Evolutionary conservation across 352 stramenopile genomes (phyloP).

Genomic region (Phytophthora hibernalis): DNA sequence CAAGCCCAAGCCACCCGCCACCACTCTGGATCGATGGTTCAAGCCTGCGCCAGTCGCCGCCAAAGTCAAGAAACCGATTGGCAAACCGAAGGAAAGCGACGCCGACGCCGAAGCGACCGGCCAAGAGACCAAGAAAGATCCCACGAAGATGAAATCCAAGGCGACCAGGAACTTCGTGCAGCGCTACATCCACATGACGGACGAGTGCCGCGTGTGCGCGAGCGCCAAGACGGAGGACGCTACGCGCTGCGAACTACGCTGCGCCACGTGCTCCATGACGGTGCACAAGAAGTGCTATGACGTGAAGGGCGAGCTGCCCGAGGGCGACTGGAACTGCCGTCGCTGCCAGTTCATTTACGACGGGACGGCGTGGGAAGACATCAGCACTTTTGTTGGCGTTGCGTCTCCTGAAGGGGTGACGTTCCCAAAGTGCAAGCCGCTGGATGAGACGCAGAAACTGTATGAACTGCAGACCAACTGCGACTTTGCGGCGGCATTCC

Average conservation of each 20-base stretch:
- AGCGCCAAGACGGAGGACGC: slow-evolving; percentile 55
- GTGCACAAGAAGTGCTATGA: slow-evolving; percentile 79
- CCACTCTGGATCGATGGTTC: slow-evolving; percentile 72
- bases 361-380: slow-evolving; percentile 33
- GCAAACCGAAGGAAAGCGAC: slow-evolving; percentile 6
- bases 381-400: slow-evolving; percentile 26
- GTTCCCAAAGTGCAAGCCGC: slow-evolving; percentile 48
- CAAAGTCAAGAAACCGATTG: slow-evolving; percentile 21
- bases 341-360: slow-evolving; percentile 64
- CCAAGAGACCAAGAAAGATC: slow-evolving; percentile 1
- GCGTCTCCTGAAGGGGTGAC: slow-evolving; percentile 21
- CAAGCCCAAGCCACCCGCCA: slow-evolving; percentile 43
- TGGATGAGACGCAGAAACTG: slow-evolving; percentile 40
- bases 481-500: slow-evolving; percentile 67
- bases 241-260: slow-evolving; percentile 68
- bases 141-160: slow-evolving; percentile 27
- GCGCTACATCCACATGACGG: slow-evolving; percentile 73
- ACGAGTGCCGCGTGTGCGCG: slow-evolving; percentile 74
- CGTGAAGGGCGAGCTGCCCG: slow-evolving; percentile 47
- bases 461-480: slow-evolving; percentile 48
- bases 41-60: slow-evolving; percentile 30
- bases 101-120: not conserved
- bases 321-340: slow-evolving; percentile 63
- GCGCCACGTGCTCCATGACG: slow-evolving; percentile 68
- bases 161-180: slow-evolving; percentile 64